These are phyloP conservation scores for Casuarina glauca DNA, from an alignment of 306 rosid species.

Conservation along the genomic window DNA sequence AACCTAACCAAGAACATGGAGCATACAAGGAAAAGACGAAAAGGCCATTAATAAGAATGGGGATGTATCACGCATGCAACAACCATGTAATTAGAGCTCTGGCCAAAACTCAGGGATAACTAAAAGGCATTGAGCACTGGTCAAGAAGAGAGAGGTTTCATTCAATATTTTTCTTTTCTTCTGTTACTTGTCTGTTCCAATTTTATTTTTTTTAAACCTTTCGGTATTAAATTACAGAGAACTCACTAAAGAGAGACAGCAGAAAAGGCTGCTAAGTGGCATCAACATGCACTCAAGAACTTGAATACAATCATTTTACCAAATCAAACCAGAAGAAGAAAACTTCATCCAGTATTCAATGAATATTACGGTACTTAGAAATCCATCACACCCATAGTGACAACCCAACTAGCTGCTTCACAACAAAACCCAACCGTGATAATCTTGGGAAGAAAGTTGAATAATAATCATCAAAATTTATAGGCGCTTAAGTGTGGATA, in stretches of 20 bases:
- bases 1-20: too few relatives aligned
- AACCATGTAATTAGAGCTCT: constrained; percentile 17
- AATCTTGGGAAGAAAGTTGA: neutral
- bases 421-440: neutral
- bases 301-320: neutral
- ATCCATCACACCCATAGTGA: neutral
- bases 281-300: too few relatives aligned
- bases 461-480: neutral
- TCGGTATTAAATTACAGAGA: too few relatives aligned
- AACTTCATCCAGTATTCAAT: neutral
- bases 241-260: too few relatives aligned
- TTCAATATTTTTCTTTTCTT: neutral
- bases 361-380: neutral
- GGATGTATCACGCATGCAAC: neutral
- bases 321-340: neutral
- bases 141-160: neutral
- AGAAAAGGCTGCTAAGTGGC: too few relatives aligned
- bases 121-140: constrained; percentile 32
- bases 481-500: neutral
- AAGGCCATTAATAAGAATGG: too few relatives aligned
- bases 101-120: constrained; percentile 31
- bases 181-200: neutral
- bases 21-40: too few relatives aligned
- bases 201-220: constrained; percentile 4
- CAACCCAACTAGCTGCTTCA: neutral